phyloP scores from a whole-genome alignment of 805 yeast genomes.

The Candida nemodendra region DNA sequence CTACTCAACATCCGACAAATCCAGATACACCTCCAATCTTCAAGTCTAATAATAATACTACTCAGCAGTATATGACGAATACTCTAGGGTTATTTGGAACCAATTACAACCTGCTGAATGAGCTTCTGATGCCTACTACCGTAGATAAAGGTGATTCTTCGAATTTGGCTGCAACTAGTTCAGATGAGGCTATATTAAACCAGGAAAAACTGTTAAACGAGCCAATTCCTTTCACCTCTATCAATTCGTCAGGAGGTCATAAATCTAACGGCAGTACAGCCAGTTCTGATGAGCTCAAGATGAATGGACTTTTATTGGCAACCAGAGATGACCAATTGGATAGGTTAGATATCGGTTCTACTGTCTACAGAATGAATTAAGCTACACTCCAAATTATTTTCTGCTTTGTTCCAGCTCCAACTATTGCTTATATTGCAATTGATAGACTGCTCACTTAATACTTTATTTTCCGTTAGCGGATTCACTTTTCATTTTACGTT shows the following conservation, averaged over 20 bases:
- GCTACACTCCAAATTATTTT: not conserved
- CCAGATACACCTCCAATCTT: not conserved
- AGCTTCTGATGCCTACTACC: slow-evolving; percentile 13
- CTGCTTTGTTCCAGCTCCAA: too few relatives aligned
- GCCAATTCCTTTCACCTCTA: slow-evolving; percentile 27
- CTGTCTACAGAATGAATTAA: slow-evolving; percentile 40
- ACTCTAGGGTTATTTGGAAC: slow-evolving; percentile 26
- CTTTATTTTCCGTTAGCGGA: slow-evolving; percentile 4
- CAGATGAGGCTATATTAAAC: slow-evolving; percentile 13
- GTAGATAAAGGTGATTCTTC: slow-evolving; percentile 4
- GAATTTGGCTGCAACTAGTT: slow-evolving; percentile 1
- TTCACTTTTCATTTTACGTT: not conserved
- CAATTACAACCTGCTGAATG: slow-evolving; percentile 22
- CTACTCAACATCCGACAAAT: slow-evolving; percentile 5
- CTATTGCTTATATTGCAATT: too few relatives aligned
- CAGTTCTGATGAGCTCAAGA: slow-evolving; percentile 32
- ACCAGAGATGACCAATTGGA: slow-evolving; percentile 57
- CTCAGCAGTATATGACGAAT: slow-evolving; percentile 20
- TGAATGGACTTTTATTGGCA: slow-evolving; percentile 53
- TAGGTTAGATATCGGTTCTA: slow-evolving; percentile 45
- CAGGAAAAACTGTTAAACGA: slow-evolving; percentile 25
- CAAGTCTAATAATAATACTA: not conserved
- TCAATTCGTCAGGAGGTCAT: slow-evolving; percentile 18
- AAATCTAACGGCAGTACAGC: slow-evolving; percentile 13
- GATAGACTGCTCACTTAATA: not conserved